A percentile compares a stretch with the other conserved stretches of the same genome.
Conservation (phyloP, 345 rosid genomes). For the Syzygium aromaticum region DNA sequence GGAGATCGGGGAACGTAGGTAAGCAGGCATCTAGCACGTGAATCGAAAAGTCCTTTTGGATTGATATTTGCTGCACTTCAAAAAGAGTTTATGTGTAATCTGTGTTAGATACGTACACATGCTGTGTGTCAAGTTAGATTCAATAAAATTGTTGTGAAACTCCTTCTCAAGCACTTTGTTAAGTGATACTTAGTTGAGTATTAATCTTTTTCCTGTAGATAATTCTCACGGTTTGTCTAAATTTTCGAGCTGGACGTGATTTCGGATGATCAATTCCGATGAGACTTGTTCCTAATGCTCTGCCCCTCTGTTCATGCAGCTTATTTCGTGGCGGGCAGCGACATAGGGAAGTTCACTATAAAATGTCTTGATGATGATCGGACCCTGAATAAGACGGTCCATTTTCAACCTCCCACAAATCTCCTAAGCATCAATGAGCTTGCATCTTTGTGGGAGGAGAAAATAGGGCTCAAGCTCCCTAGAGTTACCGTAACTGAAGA, state of each 20-base stretch:
- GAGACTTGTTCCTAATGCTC: not conserved
- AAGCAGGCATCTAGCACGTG: not conserved
- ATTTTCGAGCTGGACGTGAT: not conserved
- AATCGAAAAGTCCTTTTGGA: not conserved
- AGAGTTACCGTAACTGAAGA: constrained; percentile 31
- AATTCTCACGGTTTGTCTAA: not conserved
- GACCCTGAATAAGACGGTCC: constrained; percentile 42
- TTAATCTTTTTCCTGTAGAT: not conserved
- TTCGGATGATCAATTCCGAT: not conserved
- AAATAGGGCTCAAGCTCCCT: constrained; percentile 41
- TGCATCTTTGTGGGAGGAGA: constrained; percentile 57
- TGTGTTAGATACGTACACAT: not conserved
- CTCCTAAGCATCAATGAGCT: constrained; percentile 51
- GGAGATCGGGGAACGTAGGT: not conserved
- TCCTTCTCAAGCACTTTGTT: not conserved
- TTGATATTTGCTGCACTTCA: not conserved
- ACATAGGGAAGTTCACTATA: constrained; percentile 62
- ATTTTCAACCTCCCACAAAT: constrained; percentile 45
- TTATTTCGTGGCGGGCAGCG: constrained; percentile 53
- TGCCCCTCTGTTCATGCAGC: constrained; percentile 18
- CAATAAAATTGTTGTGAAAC: not conserved
- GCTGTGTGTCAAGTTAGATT: not conserved
- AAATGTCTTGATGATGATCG: constrained; percentile 37
- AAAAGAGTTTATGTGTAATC: not conserved
- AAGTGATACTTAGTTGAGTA: not conserved